Conservation (phyloP, 345 rosid species). For the Gossypium bickii region DNA sequence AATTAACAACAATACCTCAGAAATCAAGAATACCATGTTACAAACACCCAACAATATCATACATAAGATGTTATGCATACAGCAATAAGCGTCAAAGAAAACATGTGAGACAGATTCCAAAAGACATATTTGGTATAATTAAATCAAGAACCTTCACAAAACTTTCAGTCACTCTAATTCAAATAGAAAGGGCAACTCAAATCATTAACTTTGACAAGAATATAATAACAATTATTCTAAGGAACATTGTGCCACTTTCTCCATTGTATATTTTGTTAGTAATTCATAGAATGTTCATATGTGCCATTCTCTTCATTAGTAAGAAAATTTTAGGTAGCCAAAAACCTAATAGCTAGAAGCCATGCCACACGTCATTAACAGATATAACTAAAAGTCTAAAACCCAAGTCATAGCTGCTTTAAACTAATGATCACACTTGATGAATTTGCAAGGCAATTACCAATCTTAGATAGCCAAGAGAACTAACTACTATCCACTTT, state of each 20-base stretch:
- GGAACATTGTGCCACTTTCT: neutral
- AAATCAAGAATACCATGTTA: neutral
- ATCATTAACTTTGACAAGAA: constrained; percentile 11
- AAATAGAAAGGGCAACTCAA: neutral
- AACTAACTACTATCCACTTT: neutral
- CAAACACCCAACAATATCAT: neutral
- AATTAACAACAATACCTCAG: neutral
- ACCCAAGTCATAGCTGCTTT: neutral
- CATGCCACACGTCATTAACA: neutral
- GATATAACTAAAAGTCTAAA: neutral
- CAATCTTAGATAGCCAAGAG: constrained; percentile 1
- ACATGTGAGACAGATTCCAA: neutral
- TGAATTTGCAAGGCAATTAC: constrained; percentile 2
- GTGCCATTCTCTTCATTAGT: neutral
- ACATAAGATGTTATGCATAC: neutral
- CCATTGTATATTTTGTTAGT: neutral
- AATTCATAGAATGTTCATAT: neutral
- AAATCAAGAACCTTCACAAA: neutral
- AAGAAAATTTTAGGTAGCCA: neutral
- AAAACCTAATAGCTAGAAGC: neutral
- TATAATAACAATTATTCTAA: neutral
- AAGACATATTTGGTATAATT: neutral
- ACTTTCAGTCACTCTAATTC: neutral
- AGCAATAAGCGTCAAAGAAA: neutral
- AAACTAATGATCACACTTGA: neutral